Conservation (phyloP, 1,284 basidiomycete genomes). For the Heimioporus retisporus region DNA sequence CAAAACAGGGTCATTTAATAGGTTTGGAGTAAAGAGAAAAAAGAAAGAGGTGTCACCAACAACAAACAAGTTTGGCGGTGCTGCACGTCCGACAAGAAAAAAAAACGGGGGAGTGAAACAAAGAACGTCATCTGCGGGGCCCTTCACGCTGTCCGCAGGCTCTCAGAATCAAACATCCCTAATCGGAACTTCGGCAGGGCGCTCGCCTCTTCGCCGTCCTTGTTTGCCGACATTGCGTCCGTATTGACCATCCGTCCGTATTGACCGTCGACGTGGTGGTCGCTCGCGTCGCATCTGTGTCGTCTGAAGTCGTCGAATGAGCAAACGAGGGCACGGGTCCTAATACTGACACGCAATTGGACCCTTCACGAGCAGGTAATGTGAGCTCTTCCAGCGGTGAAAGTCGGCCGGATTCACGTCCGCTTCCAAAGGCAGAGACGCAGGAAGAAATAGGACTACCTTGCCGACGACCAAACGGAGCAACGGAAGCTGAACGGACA, state of each 20-base stretch:
- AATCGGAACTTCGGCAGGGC: conserved; percentile 21
- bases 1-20: too few relatives aligned
- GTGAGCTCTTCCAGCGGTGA: conserved; percentile 33
- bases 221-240: conserved; percentile 16
- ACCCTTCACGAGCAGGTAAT: conserved; percentile 25
- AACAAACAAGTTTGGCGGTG: too few relatives aligned
- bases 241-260: conserved; percentile 25
- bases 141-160: conserved; percentile 11
- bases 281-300: conserved; percentile 40
- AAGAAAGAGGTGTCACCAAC: background rate
- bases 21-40: background rate
- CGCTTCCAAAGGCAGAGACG: conserved; percentile 53
- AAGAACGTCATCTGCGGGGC: background rate
- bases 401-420: conserved; percentile 29
- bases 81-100: conserved; percentile 4
- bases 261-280: conserved; percentile 32
- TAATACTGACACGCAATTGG: conserved; percentile 43
- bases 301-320: conserved; percentile 39
- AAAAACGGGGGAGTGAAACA: conserved; percentile 4
- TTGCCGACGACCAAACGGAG: conserved; percentile 58
- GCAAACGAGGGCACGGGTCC: conserved; percentile 47
- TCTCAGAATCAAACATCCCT: conserved; percentile 36
- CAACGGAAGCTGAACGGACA: conserved; percentile 61
- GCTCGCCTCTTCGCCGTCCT: conserved; percentile 18
- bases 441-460: conserved; percentile 43